phyloP scores from a whole-genome alignment of 306 rosid genomes.

The Sindora glabra region DNA sequence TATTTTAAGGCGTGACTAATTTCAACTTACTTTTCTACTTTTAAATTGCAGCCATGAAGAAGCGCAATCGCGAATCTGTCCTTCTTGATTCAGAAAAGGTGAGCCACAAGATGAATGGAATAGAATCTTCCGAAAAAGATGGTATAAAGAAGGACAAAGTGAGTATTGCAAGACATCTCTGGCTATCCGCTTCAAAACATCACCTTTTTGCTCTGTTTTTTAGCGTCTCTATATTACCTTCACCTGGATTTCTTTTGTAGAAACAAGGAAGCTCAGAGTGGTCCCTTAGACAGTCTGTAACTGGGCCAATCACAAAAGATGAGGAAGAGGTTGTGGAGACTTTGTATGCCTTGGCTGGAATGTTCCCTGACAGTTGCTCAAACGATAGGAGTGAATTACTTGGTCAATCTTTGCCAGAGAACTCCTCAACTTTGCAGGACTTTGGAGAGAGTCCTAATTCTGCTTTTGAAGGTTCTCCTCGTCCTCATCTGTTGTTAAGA shows the following conservation, averaged over 20 bases:
- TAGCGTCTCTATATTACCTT: conserved; percentile 7
- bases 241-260: conserved; percentile 33
- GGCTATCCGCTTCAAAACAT: conserved; percentile 7
- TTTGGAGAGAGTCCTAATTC: conserved; percentile 23
- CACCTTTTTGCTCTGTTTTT: conserved; percentile 7
- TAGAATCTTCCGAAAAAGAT: conserved; percentile 27
- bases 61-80: conserved; percentile 52
- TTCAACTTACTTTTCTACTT: not conserved
- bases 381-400: conserved; percentile 17
- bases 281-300: conserved; percentile 22
- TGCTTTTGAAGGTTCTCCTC: conserved; percentile 45
- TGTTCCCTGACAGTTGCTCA: conserved; percentile 43
- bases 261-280: conserved; percentile 27
- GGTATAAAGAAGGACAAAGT: conserved; percentile 40
- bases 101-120: conserved; percentile 29
- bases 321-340: conserved; percentile 90
- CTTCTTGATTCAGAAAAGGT: conserved; percentile 45
- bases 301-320: conserved; percentile 64
- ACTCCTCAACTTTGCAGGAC: conserved; percentile 28
- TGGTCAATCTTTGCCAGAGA: conserved; percentile 20
- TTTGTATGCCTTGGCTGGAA: conserved; percentile 68
- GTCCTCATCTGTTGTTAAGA: not conserved
- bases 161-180: conserved; percentile 24
- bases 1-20: not conserved
- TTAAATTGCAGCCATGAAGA: conserved; percentile 54